A percentile compares a stretch with the other conserved stretches of the same genome.
phyloP scores from a whole-genome alignment of 352 stramenopile genomes.

The Phytophthora pseudosyringae region DNA sequence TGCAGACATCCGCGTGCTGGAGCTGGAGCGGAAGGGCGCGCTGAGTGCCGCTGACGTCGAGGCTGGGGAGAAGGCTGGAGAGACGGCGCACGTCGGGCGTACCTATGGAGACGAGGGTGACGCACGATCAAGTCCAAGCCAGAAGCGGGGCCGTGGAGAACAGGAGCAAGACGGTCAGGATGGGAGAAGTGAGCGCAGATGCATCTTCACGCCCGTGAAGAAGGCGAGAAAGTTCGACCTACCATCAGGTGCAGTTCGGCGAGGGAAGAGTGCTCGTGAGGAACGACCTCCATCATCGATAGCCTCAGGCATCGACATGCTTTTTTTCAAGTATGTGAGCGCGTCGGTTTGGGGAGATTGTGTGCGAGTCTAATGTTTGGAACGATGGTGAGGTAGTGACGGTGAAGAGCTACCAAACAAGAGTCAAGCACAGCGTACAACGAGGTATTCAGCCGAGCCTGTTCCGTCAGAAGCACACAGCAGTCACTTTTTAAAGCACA shows the following conservation, averaged over 20 bases:
- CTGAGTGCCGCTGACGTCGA: slow-evolving; percentile 3
- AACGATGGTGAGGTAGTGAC: slow-evolving; percentile 24
- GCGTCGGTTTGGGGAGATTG: background rate
- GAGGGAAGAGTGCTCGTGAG: background rate
- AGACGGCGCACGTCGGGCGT: background rate
- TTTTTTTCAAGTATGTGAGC: slow-evolving; percentile 53
- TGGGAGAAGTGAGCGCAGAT: slow-evolving; percentile 29
- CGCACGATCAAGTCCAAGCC: slow-evolving; percentile 5
- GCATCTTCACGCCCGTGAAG: slow-evolving; percentile 68
- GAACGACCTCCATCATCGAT: slow-evolving; percentile 32
- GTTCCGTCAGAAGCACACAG: background rate
- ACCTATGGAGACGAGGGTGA: background rate
- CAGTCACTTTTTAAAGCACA: slow-evolving; percentile 3
- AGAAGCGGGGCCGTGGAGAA: slow-evolving; percentile 10
- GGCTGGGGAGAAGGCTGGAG: background rate
- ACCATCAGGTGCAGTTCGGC: slow-evolving; percentile 1
- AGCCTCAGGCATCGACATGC: slow-evolving; percentile 35
- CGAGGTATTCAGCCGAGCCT: background rate
- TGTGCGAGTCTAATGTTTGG: background rate
- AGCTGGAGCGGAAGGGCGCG: slow-evolving; percentile 43
- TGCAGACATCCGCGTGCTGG: slow-evolving; percentile 62
- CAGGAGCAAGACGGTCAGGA: slow-evolving; percentile 6
- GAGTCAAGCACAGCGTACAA: slow-evolving; percentile 8
- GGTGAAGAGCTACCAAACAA: slow-evolving; percentile 39
- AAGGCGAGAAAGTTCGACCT: slow-evolving; percentile 38